phyloP scores from a whole-genome alignment of 139 green algal species.

The Tetradesmus lagerheimii region DNA sequence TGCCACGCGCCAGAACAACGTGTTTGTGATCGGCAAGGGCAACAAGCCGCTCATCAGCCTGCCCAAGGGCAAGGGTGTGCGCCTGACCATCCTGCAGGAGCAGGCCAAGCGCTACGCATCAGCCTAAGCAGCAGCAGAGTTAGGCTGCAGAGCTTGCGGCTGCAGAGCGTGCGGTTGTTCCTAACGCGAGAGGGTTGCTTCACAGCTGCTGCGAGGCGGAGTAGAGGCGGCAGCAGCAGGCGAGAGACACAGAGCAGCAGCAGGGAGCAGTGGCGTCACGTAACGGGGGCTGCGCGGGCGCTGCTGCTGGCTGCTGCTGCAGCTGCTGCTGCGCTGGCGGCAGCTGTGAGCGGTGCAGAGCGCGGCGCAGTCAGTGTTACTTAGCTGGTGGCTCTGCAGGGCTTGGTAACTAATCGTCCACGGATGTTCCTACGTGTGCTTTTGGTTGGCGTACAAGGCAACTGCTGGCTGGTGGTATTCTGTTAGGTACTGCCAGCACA shows the following conservation, averaged over 20 bases:
- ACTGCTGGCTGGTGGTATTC: too few relatives aligned
- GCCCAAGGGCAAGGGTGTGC: slow-evolving; percentile 99
- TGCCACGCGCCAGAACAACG: slow-evolving; percentile 94
- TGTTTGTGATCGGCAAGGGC: slow-evolving; percentile 99
- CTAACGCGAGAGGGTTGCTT: neutral
- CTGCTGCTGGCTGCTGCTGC: neutral
- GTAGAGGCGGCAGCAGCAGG: neutral
- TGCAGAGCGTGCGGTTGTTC: neutral
- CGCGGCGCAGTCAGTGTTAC: neutral
- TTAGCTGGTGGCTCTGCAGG: neutral
- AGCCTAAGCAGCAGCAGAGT: slow-evolving; percentile 7
- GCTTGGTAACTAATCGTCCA: neutral
- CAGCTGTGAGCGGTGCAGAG: neutral
- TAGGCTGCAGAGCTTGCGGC: slow-evolving; percentile 6
- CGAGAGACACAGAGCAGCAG: neutral
- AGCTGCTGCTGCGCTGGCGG: neutral
- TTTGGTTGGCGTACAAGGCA: too few relatives aligned
- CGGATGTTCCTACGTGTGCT: too few relatives aligned
- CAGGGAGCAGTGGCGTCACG: too few relatives aligned
- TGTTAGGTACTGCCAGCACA: too few relatives aligned
- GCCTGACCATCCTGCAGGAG: slow-evolving; percentile 97
- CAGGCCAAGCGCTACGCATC: slow-evolving; percentile 84
- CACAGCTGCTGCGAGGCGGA: neutral
- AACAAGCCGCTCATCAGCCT: slow-evolving; percentile 96
- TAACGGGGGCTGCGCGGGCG: neutral